These are phyloP conservation scores for Lojkania enalia DNA, from an alignment of 2,329 filamentous ascomycete genomes.

Conservation along the genomic window DNA sequence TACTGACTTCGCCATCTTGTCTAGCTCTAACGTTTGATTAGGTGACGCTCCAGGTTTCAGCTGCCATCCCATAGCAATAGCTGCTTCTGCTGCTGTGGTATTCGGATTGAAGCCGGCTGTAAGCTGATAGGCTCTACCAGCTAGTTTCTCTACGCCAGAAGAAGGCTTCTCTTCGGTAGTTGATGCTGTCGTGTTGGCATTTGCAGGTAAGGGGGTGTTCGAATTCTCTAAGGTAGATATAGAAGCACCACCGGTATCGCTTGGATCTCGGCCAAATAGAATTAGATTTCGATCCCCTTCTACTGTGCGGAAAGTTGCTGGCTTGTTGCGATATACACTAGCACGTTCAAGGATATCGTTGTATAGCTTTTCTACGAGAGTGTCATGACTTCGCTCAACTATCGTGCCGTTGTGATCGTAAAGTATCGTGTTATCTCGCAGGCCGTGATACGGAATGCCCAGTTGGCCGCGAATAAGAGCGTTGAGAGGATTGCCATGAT, in stretches of 20 bases:
- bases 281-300: constrained; percentile 83
- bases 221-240: constrained; percentile 75
- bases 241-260: constrained; percentile 59
- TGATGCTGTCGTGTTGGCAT: constrained; percentile 52
- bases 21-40: constrained; percentile 72
- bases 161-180: constrained; percentile 52
- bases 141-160: constrained; percentile 61
- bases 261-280: constrained; percentile 77
- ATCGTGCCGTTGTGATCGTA: constrained; percentile 81
- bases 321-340: constrained; percentile 84
- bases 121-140: constrained; percentile 69
- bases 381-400: constrained; percentile 77
- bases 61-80: constrained; percentile 79
- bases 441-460: constrained; percentile 79
- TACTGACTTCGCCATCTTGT: constrained; percentile 63
- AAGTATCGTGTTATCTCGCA: constrained; percentile 80
- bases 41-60: constrained; percentile 64
- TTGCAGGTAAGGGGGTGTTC: constrained; percentile 51
- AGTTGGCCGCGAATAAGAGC: constrained; percentile 89
- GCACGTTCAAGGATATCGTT: constrained; percentile 93
- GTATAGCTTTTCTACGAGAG: constrained; percentile 86
- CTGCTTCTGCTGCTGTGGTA: constrained; percentile 74
- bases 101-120: constrained; percentile 70
- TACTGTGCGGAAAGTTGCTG: constrained; percentile 68
- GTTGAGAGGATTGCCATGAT: constrained; percentile 91